Evolutionary conservation across 2,329 filamentous ascomycete genomes (phyloP), one percentile per base, ranked within the genome.

Genomic region (Fusarium abutilonis): DNA sequence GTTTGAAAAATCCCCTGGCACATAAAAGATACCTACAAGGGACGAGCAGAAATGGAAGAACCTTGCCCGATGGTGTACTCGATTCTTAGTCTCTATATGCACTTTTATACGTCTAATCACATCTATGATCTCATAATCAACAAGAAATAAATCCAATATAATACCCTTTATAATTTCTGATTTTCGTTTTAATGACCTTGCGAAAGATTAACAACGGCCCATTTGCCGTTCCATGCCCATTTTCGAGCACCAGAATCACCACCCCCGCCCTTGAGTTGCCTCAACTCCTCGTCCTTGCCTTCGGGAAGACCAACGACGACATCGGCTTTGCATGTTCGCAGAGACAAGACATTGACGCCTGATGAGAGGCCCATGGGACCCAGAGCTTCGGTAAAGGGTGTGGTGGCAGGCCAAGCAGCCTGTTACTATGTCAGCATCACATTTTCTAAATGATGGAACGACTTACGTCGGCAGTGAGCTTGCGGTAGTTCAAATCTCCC

Each of bases 181-280:
- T 32, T 52, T 49, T 26, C 19, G n/a, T 8, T 61, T 67, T 65
- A 76, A 32, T 69, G 66, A 8, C 73, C 75, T 39, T 75, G 57
- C 6, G 76, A 78, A 9, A 78, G 63, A 45, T 69, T 93, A 5
- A 96, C 88, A n/a, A 98, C 92, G 6, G 94, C 94, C 91, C 92
- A 98, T 77, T 97, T 97, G 38, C 94, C 94, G 72, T 86, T 90
- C 93, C 93, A 98, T 0, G 92, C 93, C 94, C 94, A 98, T 75
- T 91, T 90, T 52, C 95, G 83, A 21, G 86, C 83, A 75, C 89
- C 76, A 65, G 84, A 79, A 60, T 92, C 88, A 14, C 88, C 90
- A 4, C 90, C 91, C 1, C 90, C 91, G 14, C 83, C 87, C 48
- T 91, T 87, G 49, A 79, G 83, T 9, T 83, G 80, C 66, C 83